Conservation (phyloP, 371 early-diverging fungal species). For the Lichtheimia corymbifera region DNA sequence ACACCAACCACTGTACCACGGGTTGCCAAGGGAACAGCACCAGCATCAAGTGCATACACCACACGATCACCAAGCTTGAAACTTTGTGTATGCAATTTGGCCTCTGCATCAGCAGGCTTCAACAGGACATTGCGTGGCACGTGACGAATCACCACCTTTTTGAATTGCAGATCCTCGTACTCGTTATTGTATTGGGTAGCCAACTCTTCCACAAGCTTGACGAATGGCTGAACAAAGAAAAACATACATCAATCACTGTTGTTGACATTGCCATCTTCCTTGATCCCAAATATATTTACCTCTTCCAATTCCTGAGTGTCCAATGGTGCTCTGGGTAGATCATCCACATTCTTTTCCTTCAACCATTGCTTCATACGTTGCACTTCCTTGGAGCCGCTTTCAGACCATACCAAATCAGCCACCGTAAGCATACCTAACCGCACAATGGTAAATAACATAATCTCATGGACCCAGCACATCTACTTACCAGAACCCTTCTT, state of each 20-base stretch:
- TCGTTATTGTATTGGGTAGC: constrained; percentile 39
- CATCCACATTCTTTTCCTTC: constrained; percentile 59
- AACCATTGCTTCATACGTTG: constrained; percentile 68
- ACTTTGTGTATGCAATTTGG: constrained; percentile 69
- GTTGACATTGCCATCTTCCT: too few species aligned
- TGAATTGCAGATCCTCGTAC: constrained; percentile 43
- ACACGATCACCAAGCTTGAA: constrained; percentile 92
- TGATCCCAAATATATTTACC: constrained; percentile 21
- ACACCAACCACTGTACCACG: constrained; percentile 86
- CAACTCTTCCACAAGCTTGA: constrained; percentile 58
- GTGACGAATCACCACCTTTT: constrained; percentile 61
- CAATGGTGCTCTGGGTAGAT: constrained; percentile 69
- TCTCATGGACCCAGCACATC: not conserved
- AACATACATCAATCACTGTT: not conserved
- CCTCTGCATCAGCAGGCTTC: constrained; percentile 76
- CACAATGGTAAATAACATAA: not conserved
- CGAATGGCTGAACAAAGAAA: constrained; percentile 23
- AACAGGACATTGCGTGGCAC: constrained; percentile 71
- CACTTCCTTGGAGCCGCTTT: constrained; percentile 25
- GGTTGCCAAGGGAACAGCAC: constrained; percentile 78
- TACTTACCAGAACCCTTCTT: constrained; percentile 31
- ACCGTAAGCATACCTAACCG: constrained; percentile 24
- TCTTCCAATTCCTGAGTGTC: constrained; percentile 69
- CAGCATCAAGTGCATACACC: constrained; percentile 73
- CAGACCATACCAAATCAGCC: constrained; percentile 35